Evolutionary conservation across 352 stramenopile species (phyloP), one percentile per base, ranked within the genome.

Genomic region (Globisporangium okanoganense): DNA sequence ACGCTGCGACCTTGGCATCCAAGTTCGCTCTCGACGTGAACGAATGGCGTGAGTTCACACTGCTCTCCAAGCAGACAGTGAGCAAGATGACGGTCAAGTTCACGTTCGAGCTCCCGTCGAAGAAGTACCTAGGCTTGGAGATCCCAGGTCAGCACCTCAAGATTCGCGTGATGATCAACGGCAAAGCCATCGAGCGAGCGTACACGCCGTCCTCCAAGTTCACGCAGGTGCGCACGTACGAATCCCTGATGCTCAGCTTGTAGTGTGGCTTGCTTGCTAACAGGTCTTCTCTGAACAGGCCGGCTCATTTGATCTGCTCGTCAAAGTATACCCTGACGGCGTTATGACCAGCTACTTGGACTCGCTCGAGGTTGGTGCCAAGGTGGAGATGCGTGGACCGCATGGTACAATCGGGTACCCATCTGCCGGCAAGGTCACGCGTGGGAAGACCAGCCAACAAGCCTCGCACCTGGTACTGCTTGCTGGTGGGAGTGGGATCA

Each of bases 121-220:
- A 71, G 25, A 90, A 93, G 64, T 66, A 83, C 22, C 58, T 95
- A 22, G 83, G 85, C 12, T 63, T 95, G 4, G 70, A 85, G 24
- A 74, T 81, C n/a, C 76, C 85, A 20, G 85, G 84, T 0, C 85
- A 93, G 55, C 82, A 95, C 65, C 61, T 95, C n/a, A 90, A 90
- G 53, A 66, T 93, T 24, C 83, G 85, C 38, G 82, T 79, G 18
- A 87, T 66, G 41, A 93, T 95, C 65, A 73, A 89, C 25, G 83
- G 79, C 58, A 73, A 81, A n/a, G 63, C 72, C 31, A 92, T 93
- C 54, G 85, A 95, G 65, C 71, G 85, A 35, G 78, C 80, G 9
- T 90, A 84, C 65, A 95, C 86, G 3, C 84, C 86, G 8, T 87
- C 82, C 35, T 92, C 86, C 62, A 90, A 90, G 58, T 75, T 90